phyloP scores from a whole-genome alignment of 1,139 yeast species.

The Groenewaldozyma sp. region DNA sequence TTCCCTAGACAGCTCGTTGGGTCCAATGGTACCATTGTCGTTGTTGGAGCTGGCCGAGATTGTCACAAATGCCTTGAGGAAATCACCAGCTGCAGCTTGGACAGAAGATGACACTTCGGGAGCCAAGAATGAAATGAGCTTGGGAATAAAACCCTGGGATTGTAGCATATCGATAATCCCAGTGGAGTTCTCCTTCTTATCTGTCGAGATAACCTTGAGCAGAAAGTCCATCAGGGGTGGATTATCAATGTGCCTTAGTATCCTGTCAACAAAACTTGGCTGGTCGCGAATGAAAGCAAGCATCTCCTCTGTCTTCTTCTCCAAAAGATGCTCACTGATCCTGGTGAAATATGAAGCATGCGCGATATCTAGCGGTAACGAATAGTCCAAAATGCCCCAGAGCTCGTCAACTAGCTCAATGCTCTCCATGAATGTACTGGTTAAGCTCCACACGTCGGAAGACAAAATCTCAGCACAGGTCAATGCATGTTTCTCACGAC shows the following conservation, averaged over 20 bases:
- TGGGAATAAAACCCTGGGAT: conserved; percentile 51
- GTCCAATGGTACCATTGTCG: conserved; percentile 85
- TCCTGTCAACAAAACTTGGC: conserved; percentile 53
- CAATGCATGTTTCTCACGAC: conserved; percentile 59
- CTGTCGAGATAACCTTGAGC: conserved; percentile 67
- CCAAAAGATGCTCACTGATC: conserved; percentile 85
- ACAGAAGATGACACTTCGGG: conserved; percentile 52
- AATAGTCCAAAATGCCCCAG: conserved; percentile 69
- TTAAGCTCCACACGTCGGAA: conserved; percentile 91
- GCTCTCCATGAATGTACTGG: conserved; percentile 83
- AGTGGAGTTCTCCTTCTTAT: conserved; percentile 66
- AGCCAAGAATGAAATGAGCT: conserved; percentile 49
- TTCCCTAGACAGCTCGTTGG: conserved; percentile 88
- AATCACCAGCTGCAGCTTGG: conserved; percentile 94
- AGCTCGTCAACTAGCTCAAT: conserved; percentile 53
- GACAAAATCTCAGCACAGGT: conserved; percentile 85
- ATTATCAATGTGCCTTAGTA: conserved; percentile 69
- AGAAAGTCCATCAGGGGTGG: conserved; percentile 83
- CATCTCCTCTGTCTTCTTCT: conserved; percentile 83
- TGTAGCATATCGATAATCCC: conserved; percentile 70
- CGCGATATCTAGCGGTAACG: conserved; percentile 58
- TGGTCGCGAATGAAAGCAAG: conserved; percentile 60
- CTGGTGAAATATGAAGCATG: conserved; percentile 87
- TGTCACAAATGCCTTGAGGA: conserved; percentile 84
- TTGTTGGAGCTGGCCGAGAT: conserved; percentile 88